These are phyloP conservation scores for Rhodotorula sphaerocarpa DNA, from an alignment of 768 basidiomycete genomes.

Conservation along the genomic window DNA sequence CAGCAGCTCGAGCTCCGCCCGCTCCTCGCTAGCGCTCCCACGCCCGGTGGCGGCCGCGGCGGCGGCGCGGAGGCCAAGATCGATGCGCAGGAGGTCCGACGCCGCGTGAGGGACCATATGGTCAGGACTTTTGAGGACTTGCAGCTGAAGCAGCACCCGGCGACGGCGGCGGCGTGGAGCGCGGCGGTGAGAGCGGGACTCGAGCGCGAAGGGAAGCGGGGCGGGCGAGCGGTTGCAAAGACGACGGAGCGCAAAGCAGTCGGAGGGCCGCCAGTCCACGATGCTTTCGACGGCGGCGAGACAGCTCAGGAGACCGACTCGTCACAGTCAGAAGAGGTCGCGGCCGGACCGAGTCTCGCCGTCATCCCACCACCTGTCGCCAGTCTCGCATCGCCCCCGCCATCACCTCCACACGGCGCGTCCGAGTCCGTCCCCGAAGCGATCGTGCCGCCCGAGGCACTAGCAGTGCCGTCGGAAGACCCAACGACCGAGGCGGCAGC, in stretches of 20 bases:
- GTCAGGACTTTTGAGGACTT: constrained; percentile 9
- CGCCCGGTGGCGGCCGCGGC: background rate
- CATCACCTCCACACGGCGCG: too few relatives aligned
- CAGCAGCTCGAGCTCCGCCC: constrained; percentile 20
- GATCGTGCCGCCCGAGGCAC: background rate
- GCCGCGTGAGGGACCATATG: constrained; percentile 4
- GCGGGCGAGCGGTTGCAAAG: background rate
- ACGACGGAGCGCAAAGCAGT: background rate
- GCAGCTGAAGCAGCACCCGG: constrained; percentile 13
- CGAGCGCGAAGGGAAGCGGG: background rate
- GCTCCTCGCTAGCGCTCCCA: background rate
- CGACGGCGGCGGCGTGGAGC: constrained; percentile 7
- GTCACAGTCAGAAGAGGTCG: too few relatives aligned
- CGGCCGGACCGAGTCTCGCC: too few relatives aligned
- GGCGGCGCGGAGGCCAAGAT: background rate
- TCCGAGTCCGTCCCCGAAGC: too few relatives aligned
- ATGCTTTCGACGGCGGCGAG: too few relatives aligned
- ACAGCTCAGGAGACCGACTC: too few relatives aligned
- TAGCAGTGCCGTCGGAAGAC: background rate
- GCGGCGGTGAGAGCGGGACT: constrained; percentile 3
- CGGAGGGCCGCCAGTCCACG: too few relatives aligned
- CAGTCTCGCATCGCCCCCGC: too few relatives aligned
- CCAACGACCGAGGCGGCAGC: too few relatives aligned
- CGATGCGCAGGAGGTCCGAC: background rate
- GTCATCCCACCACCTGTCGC: too few relatives aligned